phyloP scores from a whole-genome alignment of 1,284 basidiomycete genomes.

The Trichosporon coremiiforme region DNA sequence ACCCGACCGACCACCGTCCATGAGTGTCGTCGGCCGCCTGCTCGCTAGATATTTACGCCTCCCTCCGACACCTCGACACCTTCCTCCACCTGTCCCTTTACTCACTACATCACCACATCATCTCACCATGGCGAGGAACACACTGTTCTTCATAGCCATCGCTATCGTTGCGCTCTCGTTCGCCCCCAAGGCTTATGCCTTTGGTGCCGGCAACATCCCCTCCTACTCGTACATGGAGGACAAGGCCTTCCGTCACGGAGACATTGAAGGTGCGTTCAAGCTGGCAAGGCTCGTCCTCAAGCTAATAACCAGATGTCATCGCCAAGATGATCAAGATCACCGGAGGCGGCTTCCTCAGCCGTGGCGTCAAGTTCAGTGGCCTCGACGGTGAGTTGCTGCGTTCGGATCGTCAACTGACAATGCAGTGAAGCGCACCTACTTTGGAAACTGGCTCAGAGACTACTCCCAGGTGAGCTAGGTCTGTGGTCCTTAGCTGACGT shows the following conservation, averaged over 20 bases:
- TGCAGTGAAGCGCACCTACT: conserved; percentile 50
- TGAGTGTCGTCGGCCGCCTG: not conserved
- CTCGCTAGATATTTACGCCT: not conserved
- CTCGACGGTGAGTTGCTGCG: conserved; percentile 42
- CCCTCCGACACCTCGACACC: not conserved
- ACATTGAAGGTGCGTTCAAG: conserved; percentile 63
- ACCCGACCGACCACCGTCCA: no score
- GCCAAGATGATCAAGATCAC: conserved; percentile 64
- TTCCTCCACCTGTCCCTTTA: not conserved
- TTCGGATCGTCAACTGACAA: conserved; percentile 49
- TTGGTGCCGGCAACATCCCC: conserved; percentile 56
- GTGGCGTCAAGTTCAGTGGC: conserved; percentile 67
- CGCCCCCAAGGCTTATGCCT: conserved; percentile 49
- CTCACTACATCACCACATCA: not conserved
- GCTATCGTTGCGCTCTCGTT: conserved; percentile 51
- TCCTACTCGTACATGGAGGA: conserved; percentile 58
- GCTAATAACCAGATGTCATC: conserved; percentile 36
- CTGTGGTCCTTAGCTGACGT: not conserved
- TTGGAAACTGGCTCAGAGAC: conserved; percentile 67
- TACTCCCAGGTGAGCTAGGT: conserved; percentile 60
- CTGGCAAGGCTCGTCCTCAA: no score
- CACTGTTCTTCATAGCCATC: conserved; percentile 43
- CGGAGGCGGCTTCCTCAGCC: conserved; percentile 66
- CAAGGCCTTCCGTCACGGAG: conserved; percentile 79
- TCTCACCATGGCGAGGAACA: conserved; percentile 40